A percentile compares a stretch with the other conserved stretches of the same genome.
phyloP scores from a whole-genome alignment of 495 filamentous ascomycete species.

The Podospora comata region DNA sequence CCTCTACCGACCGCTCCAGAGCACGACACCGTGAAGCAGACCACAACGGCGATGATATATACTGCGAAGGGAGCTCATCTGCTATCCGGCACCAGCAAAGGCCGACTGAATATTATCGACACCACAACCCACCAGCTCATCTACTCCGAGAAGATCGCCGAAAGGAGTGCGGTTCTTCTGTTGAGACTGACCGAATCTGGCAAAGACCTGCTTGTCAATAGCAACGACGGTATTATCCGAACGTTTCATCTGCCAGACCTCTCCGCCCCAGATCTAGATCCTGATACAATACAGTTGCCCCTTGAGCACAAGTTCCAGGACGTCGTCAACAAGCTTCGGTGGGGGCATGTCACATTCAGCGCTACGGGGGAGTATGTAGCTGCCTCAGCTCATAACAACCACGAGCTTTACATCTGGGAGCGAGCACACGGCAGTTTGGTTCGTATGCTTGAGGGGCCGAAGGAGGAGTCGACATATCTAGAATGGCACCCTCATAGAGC shows the following conservation, averaged over 20 bases:
- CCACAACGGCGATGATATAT: slow-evolving; percentile 88
- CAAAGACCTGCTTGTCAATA: slow-evolving; percentile 81
- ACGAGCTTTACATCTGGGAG: slow-evolving; percentile 99
- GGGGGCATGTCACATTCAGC: slow-evolving; percentile 95
- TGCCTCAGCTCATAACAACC: slow-evolving; percentile 92
- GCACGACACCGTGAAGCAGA: slow-evolving; percentile 72
- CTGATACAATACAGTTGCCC: slow-evolving; percentile 74
- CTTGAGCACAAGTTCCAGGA: slow-evolving; percentile 99
- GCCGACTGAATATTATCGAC: slow-evolving; percentile 91
- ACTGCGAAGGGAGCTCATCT: slow-evolving; percentile 80
- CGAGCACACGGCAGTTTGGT: slow-evolving; percentile 87
- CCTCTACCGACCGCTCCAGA: slow-evolving; percentile 78
- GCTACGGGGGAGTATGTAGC: slow-evolving; percentile 89
- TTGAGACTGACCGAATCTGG: slow-evolving; percentile 80
- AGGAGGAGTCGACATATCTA: slow-evolving; percentile 89
- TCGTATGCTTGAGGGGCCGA: slow-evolving; percentile 91
- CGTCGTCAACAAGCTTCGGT: slow-evolving; percentile 87
- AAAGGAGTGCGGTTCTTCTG: slow-evolving; percentile 78
- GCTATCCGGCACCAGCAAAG: slow-evolving; percentile 86
- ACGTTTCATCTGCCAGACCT: slow-evolving; percentile 66
- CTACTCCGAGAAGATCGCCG: slow-evolving; percentile 77
- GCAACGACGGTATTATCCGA: slow-evolving; percentile 86
- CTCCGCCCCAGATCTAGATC: slow-evolving; percentile 53
- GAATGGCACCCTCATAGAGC: slow-evolving; percentile 97
- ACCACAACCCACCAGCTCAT: slow-evolving; percentile 72